phyloP scores from a whole-genome alignment of 805 yeast species.

The Cyberlindnera samutprakarnensis region DNA sequence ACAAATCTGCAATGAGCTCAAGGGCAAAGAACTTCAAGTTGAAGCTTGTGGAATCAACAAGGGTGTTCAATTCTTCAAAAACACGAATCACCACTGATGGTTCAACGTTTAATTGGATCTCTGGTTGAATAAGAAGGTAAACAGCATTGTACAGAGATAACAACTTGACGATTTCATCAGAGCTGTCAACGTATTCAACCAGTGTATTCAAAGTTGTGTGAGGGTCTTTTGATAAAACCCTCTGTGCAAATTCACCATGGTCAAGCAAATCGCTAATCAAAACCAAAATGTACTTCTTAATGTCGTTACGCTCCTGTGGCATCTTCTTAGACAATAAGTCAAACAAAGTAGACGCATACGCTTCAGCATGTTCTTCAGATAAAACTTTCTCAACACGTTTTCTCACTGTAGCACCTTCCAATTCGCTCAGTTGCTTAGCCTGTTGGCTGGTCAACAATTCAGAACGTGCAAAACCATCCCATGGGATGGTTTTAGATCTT shows the following conservation, averaged over 20 bases:
- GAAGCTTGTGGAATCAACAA: constrained; percentile 29
- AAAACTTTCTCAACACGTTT: constrained; percentile 35
- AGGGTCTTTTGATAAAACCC: constrained; percentile 22
- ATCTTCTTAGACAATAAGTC: constrained; percentile 44
- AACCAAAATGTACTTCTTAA: constrained; percentile 56
- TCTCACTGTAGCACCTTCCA: constrained; percentile 26
- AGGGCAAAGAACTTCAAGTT: constrained; percentile 54
- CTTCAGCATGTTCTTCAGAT: constrained; percentile 31
- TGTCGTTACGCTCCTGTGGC: constrained; percentile 48
- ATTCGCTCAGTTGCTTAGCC: constrained; percentile 36
- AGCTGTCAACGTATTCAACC: constrained; percentile 40
- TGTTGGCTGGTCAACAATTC: constrained; percentile 59
- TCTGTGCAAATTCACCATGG: constrained; percentile 31
- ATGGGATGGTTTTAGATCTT: constrained; percentile 76
- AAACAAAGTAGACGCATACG: constrained; percentile 48
- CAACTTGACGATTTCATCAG: constrained; percentile 50
- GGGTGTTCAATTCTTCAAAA: constrained; percentile 9
- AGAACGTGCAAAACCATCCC: constrained; percentile 85
- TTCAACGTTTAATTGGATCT: constrained; percentile 11
- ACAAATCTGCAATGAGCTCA: constrained; percentile 57
- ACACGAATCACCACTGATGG: constrained; percentile 16
- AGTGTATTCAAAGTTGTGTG: constrained; percentile 32
- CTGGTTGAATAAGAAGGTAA: constrained; percentile 33
- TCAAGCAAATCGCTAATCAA: constrained; percentile 47
- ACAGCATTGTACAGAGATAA: constrained; percentile 49